Conservation (phyloP, 2,329 filamentous ascomycete species). For the Colletotrichum godetiae region DNA sequence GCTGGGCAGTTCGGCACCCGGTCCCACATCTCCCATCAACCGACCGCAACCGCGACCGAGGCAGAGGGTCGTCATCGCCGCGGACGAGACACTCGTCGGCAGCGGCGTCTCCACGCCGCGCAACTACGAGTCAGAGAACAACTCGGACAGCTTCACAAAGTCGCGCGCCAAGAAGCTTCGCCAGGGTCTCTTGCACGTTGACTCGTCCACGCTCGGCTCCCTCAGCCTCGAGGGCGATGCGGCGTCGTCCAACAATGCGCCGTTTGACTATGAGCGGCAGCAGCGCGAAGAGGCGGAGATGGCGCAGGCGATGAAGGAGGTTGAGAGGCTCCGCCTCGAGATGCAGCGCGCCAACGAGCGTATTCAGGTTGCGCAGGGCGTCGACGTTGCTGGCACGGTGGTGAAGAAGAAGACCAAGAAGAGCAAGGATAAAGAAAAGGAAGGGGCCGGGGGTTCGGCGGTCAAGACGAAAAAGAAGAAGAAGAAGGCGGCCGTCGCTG, state of each 20-base stretch:
- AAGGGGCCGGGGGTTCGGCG: slow-evolving; percentile 35
- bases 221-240: slow-evolving; percentile 73
- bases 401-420: slow-evolving; percentile 78
- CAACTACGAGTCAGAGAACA: slow-evolving; percentile 66
- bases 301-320: slow-evolving; percentile 86
- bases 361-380: slow-evolving; percentile 77
- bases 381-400: slow-evolving; percentile 72
- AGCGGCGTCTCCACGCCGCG: slow-evolving; percentile 61
- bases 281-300: slow-evolving; percentile 88
- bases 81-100: slow-evolving; percentile 77
- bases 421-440: slow-evolving; percentile 55
- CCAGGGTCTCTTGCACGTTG: slow-evolving; percentile 80
- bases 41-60: slow-evolving; percentile 55
- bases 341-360: slow-evolving; percentile 87
- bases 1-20: slow-evolving; percentile 45
- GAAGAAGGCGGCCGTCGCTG: slow-evolving; percentile 49
- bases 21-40: slow-evolving; percentile 44
- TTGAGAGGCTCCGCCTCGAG: slow-evolving; percentile 86
- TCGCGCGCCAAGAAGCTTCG: slow-evolving; percentile 64
- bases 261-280: slow-evolving; percentile 72
- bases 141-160: slow-evolving; percentile 61
- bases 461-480: slow-evolving; percentile 63
- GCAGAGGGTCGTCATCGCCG: slow-evolving; percentile 74
- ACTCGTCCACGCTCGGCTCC: slow-evolving; percentile 83
- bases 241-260: slow-evolving; percentile 44